phyloP scores from a whole-genome alignment of 148 eudicot species.

The Fagopyrum tataricum region DNA sequence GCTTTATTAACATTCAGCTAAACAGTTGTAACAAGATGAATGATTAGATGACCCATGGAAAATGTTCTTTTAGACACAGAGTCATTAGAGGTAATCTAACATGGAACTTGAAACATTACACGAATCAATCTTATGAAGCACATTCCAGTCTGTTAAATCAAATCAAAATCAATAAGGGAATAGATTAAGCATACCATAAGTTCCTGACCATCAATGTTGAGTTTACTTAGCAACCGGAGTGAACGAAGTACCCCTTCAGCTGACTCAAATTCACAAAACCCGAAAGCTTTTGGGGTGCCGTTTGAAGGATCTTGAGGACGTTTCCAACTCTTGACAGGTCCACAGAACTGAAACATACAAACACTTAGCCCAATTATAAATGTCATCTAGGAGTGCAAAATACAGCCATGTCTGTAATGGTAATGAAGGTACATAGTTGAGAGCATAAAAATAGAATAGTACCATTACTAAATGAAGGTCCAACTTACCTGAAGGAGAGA shows the following conservation, averaged over 20 bases:
- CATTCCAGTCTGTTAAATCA: conserved; percentile 3
- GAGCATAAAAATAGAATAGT: conserved; percentile 1
- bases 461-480: not conserved
- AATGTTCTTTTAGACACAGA: not conserved
- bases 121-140: not conserved
- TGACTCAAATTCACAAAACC: conserved; percentile 89
- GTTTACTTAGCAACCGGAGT: conserved; percentile 66
- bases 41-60: not conserved
- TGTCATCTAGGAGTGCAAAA: not conserved
- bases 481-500: conserved; percentile 72
- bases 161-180: not conserved
- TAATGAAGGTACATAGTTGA: no score
- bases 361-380: not conserved
- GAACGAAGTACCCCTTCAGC: conserved; percentile 98
- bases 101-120: not conserved
- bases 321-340: conserved; percentile 95
- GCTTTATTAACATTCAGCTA: conserved; percentile 76
- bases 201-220: conserved; percentile 89
- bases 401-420: no score
- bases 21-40: conserved; percentile 9
- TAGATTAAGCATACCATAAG: conserved; percentile 47
- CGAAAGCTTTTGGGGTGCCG: conserved; percentile 72
- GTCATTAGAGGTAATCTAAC: not conserved
- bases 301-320: conserved; percentile 80
- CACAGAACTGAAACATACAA: conserved; percentile 59